Conservation (phyloP, 495 filamentous ascomycete genomes). For the Pseudoneurospora amorphoporcata region DNA sequence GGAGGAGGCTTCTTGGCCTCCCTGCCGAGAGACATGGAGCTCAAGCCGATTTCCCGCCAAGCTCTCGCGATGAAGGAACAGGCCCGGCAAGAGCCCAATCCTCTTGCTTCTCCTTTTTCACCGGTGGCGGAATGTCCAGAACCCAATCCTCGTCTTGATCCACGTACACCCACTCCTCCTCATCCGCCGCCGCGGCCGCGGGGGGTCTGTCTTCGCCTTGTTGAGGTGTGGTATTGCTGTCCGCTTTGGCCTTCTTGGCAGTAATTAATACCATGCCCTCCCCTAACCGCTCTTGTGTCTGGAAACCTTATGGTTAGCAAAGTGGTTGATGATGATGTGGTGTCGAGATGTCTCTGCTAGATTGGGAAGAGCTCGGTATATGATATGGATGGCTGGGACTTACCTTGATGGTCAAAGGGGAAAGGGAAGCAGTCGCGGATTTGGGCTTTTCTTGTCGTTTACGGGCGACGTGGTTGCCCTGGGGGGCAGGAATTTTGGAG, state of each 20-base stretch:
- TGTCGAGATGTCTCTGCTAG: not conserved
- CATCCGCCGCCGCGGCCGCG: not conserved
- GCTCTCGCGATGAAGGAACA: not conserved
- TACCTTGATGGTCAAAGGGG: not conserved
- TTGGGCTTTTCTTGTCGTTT: not conserved
- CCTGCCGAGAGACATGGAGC: too few relatives aligned
- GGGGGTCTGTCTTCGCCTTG: not conserved
- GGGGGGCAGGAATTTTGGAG: not conserved
- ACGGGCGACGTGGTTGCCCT: not conserved
- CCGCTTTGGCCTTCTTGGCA: not conserved
- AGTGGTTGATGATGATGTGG: not conserved
- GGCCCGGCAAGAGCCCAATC: not conserved
- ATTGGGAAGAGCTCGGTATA: not conserved
- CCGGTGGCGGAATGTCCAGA: not conserved
- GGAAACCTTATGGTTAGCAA: not conserved
- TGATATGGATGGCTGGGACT: not conserved
- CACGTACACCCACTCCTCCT: not conserved
- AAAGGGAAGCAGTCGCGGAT: not conserved
- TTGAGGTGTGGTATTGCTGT: not conserved
- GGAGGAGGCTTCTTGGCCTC: too few relatives aligned
- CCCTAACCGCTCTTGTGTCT: not conserved
- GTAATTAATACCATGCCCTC: not conserved
- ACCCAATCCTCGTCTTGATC: not conserved
- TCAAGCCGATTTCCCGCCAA: too few relatives aligned
- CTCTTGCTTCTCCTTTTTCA: not conserved